Base-by-base conservation (phyloP, 805 yeast genomes). In the Saccharomyces cerevisiae region DNA sequence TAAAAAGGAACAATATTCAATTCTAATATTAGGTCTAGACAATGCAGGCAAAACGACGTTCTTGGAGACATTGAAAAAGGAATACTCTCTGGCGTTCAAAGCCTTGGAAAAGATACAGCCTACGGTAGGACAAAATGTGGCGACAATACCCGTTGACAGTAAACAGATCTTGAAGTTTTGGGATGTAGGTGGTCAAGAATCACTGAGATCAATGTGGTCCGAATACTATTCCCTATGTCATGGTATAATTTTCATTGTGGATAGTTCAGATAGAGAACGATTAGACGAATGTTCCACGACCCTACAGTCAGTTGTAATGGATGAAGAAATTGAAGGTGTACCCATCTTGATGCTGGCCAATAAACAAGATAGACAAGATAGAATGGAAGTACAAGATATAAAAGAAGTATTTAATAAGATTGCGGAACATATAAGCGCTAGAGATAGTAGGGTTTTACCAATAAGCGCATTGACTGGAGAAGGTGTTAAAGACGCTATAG, bases 121-220 rank as follows among this genome's bases (percentile, higher is more conserved):
- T 1, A 92, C 99, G 0, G 95, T 92, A 48, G 99, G 99, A 3
- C 99, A 94, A 68, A 94, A 94, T 67, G 87, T 79, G 4, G 80
- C 79, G 0, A 72, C 73, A 9, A 72, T 79, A n/a, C 70, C 70
- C 0, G 62, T 71, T 13, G 64, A 68, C n/a, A 64, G 65, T 46
- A 61, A 61, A 6, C 43, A 41, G 4, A 73, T 76, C 51, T 74
- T 94, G 53, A 91, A 90, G 65, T 81, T 94, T 63, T 92, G 98
- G 98, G 99, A 92, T 69, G 83, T 92, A 46, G 98, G 98, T 10
- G 99, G 99, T 11, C 99, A 92, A 70, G 85, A 84, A 65, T 76
- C 86, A n/a, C 74, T 92, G 49, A 76, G 98, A 49, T 74, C 81
- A 29, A 77, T 94, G 77, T 92, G 99, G 99, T 78, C 85, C 5